phyloP scores from a whole-genome alignment of 2,329 filamentous ascomycete genomes.

The Aspergillus phoenicis region DNA sequence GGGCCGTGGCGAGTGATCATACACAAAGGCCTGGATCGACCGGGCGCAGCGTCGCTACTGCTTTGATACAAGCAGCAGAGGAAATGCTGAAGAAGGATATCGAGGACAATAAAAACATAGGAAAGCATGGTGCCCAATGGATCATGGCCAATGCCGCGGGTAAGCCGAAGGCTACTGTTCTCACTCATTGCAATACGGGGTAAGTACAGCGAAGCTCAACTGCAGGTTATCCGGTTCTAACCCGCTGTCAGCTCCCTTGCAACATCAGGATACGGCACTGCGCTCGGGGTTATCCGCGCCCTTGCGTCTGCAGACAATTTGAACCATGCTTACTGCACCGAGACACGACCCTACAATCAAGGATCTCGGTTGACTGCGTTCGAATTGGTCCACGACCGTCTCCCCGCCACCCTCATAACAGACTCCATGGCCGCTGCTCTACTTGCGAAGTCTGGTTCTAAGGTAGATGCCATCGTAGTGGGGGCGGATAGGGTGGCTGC shows the following conservation, averaged over 20 bases:
- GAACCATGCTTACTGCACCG: conserved; percentile 88
- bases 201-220: conserved; percentile 40
- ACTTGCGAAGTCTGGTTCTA: conserved; percentile 61
- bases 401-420: conserved; percentile 88
- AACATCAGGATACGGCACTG: conserved; percentile 96
- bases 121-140: conserved; percentile 80
- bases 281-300: conserved; percentile 88
- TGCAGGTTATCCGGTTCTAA: neutral
- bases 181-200: conserved; percentile 99
- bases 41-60: conserved; percentile 58
- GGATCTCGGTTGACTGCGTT: conserved; percentile 93
- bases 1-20: conserved; percentile 59
- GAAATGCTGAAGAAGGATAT: conserved; percentile 85
- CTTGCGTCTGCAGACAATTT: conserved; percentile 68
- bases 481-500: conserved; percentile 93
- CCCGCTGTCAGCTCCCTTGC: conserved; percentile 70
- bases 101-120: conserved; percentile 83
- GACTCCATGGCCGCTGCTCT: conserved; percentile 96
- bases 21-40: conserved; percentile 36
- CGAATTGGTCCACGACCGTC: conserved; percentile 90
- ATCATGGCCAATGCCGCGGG: conserved; percentile 63
- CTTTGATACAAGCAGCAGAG: conserved; percentile 80
- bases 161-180: conserved; percentile 69
- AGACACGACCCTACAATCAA: conserved; percentile 97
- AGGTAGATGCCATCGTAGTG: conserved; percentile 85